Evolutionary conservation across 208 protist species (phyloP).

Genomic region (Acanthamoeba triangularis): DNA sequence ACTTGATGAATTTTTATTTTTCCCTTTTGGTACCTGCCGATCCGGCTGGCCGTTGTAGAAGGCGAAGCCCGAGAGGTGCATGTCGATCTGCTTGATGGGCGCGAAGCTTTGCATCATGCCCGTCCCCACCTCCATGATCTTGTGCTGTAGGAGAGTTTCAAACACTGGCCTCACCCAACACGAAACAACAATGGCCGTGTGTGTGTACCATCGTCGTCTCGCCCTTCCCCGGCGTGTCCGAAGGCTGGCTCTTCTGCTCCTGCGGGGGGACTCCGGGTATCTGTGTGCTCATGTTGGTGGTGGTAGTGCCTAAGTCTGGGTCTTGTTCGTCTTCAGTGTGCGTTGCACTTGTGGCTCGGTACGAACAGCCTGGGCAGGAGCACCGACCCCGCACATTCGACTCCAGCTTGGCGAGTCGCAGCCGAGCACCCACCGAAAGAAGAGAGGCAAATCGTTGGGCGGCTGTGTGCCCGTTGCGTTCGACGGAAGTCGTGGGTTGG

Average conservation of each 20-base stretch:
- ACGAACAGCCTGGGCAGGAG: too few species aligned
- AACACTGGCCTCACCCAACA: neutral
- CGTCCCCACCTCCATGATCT: conserved; percentile 49
- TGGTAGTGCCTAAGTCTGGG: neutral
- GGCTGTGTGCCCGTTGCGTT: neutral
- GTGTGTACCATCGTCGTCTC: neutral
- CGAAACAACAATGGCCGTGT: neutral
- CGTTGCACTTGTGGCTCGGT: neutral
- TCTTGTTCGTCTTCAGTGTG: neutral
- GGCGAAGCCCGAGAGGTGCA: conserved; percentile 69
- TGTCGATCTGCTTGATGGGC: conserved; percentile 58
- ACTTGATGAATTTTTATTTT: too few species aligned
- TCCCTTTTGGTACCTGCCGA: conserved; percentile 32
- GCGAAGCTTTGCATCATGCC: conserved; percentile 55
- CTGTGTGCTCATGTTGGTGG: neutral
- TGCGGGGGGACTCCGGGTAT: neutral
- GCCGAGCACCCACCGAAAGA: neutral
- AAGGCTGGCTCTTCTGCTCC: neutral
- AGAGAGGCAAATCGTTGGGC: neutral
- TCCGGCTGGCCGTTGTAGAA: conserved; percentile 45
- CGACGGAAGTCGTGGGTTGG: neutral
- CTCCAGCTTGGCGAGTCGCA: too few species aligned
- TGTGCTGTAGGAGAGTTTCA: neutral
- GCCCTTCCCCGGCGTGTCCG: neutral
- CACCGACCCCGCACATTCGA: too few species aligned